Percentiles rank a stretch among this genome's conserved stretches.
Conservation (phyloP, 2,329 filamentous ascomycete species). For the Xylariomycetidae sp. region DNA sequence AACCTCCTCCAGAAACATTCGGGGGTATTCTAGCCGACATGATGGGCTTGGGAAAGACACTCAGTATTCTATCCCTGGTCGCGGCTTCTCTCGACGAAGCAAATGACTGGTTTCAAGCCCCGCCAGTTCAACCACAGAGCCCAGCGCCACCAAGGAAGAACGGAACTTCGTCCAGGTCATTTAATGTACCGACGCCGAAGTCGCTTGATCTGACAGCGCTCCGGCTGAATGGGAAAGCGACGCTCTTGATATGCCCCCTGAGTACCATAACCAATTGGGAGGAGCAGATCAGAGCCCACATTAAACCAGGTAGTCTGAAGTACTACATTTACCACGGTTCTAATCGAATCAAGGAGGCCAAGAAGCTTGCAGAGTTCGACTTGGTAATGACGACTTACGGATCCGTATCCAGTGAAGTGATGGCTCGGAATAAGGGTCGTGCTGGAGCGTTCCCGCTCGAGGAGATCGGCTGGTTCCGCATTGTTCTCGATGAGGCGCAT, state of each 20-base stretch:
- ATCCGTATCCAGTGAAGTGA: conserved; percentile 76
- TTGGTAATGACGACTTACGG: conserved; percentile 91
- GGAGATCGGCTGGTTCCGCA: conserved; percentile 84
- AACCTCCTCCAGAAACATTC: conserved; percentile 60
- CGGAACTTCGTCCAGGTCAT: conserved; percentile 26
- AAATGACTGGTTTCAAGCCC: conserved; percentile 51
- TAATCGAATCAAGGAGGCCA: conserved; percentile 64
- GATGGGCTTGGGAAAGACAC: conserved; percentile 84
- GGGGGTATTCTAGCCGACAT: conserved; percentile 78
- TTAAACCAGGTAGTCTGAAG: conserved; percentile 58
- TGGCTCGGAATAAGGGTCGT: conserved; percentile 57
- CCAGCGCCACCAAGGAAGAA: conserved; percentile 34
- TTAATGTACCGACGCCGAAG: conserved; percentile 36
- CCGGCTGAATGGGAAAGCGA: conserved; percentile 69
- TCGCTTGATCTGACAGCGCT: conserved; percentile 46
- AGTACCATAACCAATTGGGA: conserved; percentile 95
- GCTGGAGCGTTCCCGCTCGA: conserved; percentile 61
- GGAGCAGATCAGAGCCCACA: conserved; percentile 81
- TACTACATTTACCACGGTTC: conserved; percentile 86
- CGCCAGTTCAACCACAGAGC: conserved; percentile 45
- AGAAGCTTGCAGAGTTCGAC: conserved; percentile 68
- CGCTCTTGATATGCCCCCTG: conserved; percentile 81
- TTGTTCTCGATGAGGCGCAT: conserved; percentile 92
- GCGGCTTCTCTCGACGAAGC: conserved; percentile 61
- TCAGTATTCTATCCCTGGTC: conserved; percentile 80